A percentile compares a stretch with the other conserved stretches of the same genome.
These are phyloP conservation scores for Populus hybrid DNA, from an alignment of 441 rosid genomes.

Conservation along the genomic window DNA sequence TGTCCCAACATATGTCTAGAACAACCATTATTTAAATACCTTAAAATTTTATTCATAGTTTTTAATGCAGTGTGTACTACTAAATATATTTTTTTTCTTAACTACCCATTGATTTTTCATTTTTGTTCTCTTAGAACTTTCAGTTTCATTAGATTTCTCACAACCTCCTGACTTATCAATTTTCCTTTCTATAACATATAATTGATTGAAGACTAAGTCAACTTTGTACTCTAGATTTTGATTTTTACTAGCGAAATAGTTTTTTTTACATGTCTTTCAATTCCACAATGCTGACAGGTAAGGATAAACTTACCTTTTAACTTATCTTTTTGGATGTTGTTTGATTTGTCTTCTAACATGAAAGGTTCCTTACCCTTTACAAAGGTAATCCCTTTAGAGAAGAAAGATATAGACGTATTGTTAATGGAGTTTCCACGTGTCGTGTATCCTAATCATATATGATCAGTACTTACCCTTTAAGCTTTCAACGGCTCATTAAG, in stretches of 20 bases:
- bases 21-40: no score
- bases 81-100: neutral
- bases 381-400: neutral
- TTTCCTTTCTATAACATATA: no score
- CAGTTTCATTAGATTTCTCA: no score
- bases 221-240: neutral
- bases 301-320: neutral
- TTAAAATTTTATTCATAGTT: neutral
- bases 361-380: neutral
- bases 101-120: neutral
- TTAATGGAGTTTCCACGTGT: neutral
- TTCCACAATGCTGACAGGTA: neutral
- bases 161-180: no score
- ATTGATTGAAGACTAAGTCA: no score
- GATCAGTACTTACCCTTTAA: neutral
- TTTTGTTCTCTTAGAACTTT: no score
- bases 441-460: neutral
- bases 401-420: neutral
- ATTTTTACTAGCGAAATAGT: no score
- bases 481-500: neutral
- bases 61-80: neutral
- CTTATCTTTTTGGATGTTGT: neutral
- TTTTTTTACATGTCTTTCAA: neutral
- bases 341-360: neutral
- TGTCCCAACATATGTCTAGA: no score